Percentiles rank a stretch among this genome's conserved stretches.
Evolutionary conservation across 2,329 filamentous ascomycete species (phyloP).

Genomic region (Fusarium siculi): DNA sequence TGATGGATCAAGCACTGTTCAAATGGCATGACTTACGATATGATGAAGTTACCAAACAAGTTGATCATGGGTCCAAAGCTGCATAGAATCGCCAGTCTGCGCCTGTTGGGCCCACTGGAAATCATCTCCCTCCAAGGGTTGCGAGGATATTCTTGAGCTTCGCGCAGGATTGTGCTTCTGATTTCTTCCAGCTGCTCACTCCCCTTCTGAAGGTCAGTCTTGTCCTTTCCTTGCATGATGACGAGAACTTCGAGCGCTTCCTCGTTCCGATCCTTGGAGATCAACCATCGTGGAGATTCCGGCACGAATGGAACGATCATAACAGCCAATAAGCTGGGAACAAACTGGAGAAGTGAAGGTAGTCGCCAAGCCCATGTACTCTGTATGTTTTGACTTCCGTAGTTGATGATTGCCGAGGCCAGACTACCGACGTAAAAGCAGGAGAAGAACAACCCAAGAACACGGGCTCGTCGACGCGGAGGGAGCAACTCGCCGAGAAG

Average conservation of each 20-base stretch:
- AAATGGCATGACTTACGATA: background rate
- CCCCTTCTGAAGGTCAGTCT: background rate
- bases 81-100: background rate
- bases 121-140: background rate
- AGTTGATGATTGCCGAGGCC: background rate
- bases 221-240: background rate
- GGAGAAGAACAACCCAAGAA: background rate
- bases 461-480: background rate
- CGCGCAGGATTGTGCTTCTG: background rate
- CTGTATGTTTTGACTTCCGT: background rate
- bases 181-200: background rate
- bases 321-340: background rate
- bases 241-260: background rate
- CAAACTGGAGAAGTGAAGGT: background rate
- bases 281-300: background rate
- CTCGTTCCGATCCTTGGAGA: background rate
- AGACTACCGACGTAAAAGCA: background rate
- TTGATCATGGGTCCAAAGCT: background rate
- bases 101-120: background rate
- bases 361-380: background rate
- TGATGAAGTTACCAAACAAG: background rate
- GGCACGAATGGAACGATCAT: background rate
- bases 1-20: rapidly evolving
- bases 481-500: background rate
- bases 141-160: background rate